These are phyloP conservation scores for Coffea eugenioides DNA, from an alignment of 257 asterid species.

Conservation along the genomic window DNA sequence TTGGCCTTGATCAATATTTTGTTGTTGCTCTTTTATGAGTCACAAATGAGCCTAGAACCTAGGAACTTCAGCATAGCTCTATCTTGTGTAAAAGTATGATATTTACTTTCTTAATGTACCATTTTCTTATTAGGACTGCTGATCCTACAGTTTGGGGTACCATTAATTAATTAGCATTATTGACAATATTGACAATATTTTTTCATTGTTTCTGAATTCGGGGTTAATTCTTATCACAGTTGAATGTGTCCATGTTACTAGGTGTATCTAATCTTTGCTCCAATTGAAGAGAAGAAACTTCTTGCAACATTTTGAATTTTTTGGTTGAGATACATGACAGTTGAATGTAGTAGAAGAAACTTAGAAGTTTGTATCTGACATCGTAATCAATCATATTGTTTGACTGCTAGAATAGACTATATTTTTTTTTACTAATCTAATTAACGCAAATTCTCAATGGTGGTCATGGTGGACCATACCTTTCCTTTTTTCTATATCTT, in stretches of 20 bases:
- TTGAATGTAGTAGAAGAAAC: neutral
- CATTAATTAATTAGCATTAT: neutral
- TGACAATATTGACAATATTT: neutral
- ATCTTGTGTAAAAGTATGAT: neutral
- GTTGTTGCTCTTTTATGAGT: neutral
- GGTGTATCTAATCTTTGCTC: neutral
- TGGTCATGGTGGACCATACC: neutral
- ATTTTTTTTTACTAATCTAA: neutral
- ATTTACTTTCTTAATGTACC: neutral
- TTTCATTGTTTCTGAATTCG: neutral
- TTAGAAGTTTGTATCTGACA: neutral
- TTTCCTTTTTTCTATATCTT: neutral
- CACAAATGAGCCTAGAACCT: neutral
- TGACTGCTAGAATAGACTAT: neutral
- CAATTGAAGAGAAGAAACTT: neutral
- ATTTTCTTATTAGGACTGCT: neutral
- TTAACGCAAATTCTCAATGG: neutral
- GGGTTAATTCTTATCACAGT: neutral
- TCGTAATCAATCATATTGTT: neutral
- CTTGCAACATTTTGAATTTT: neutral
- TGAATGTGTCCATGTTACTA: neutral
- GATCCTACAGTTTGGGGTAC: neutral
- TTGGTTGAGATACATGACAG: neutral
- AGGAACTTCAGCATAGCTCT: neutral
- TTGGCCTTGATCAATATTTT: constrained; percentile 4